Conservation (phyloP, 495 filamentous ascomycete species). For the Tuber melanosporum region DNA sequence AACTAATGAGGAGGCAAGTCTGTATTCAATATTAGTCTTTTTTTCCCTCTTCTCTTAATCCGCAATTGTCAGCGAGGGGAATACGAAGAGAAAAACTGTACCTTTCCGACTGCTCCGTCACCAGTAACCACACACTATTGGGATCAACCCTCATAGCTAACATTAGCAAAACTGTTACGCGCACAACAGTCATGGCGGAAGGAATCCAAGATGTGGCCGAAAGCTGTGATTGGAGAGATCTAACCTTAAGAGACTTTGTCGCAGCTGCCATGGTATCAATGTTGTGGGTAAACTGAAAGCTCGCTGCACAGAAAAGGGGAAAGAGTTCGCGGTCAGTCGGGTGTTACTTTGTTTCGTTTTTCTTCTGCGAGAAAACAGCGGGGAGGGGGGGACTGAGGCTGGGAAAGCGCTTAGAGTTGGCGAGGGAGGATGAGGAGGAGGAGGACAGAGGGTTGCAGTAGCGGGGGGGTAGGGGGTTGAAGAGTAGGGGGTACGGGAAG, state of each 20-base stretch:
- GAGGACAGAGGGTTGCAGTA: neutral
- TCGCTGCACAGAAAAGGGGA: neutral
- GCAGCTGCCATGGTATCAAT: slow-evolving; percentile 54
- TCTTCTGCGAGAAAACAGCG: neutral
- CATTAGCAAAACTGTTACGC: slow-evolving; percentile 38
- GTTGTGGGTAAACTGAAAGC: slow-evolving; percentile 1
- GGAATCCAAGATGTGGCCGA: slow-evolving; percentile 6
- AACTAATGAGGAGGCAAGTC: slow-evolving; percentile 99
- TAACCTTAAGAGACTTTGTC: slow-evolving; percentile 71
- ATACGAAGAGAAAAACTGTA: slow-evolving; percentile 42
- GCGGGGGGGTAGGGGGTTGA: neutral
- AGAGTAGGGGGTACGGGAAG: slow-evolving; percentile 2
- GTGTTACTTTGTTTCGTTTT: neutral
- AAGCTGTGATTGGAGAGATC: slow-evolving; percentile 19
- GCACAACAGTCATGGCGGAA: slow-evolving; percentile 4
- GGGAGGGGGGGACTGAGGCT: neutral
- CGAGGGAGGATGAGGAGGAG: neutral
- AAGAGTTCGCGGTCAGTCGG: neutral
- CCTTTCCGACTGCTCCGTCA: slow-evolving; percentile 98
- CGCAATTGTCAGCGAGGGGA: slow-evolving; percentile 18
- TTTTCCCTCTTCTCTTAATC: neutral
- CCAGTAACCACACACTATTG: slow-evolving; percentile 92
- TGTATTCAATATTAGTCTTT: slow-evolving; percentile 44
- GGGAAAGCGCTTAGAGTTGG: neutral
- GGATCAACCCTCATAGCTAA: slow-evolving; percentile 10